These are phyloP conservation scores for Salinomyces thailandicus DNA, from an alignment of 2,329 filamentous ascomycete genomes.

Conservation along the genomic window DNA sequence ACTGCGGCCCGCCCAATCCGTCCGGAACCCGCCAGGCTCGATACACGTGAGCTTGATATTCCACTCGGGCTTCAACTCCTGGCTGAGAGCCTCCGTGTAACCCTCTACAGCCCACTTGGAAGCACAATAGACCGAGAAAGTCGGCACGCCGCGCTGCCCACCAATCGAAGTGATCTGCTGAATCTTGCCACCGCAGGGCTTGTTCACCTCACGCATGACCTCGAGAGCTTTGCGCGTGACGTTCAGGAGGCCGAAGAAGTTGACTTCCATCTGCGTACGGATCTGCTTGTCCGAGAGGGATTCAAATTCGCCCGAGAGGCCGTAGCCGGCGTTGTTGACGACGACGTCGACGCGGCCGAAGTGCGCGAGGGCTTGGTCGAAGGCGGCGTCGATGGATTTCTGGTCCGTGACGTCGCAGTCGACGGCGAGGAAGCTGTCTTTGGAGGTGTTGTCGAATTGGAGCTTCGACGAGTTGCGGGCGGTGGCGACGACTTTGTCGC, in stretches of 20 bases:
- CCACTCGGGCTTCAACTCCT: conserved; percentile 39
- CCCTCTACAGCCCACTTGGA: conserved; percentile 41
- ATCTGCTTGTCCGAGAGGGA: conserved; percentile 40
- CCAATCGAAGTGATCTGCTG: conserved; percentile 48
- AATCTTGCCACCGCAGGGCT: conserved; percentile 39
- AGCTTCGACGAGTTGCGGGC: conserved; percentile 37
- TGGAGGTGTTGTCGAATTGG: conserved; percentile 28
- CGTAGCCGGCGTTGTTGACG: conserved; percentile 42
- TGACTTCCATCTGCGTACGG: conserved; percentile 46
- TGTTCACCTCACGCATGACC: conserved; percentile 35
- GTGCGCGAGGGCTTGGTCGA: conserved; percentile 35
- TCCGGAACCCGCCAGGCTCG: conserved; percentile 38
- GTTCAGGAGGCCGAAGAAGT: conserved; percentile 48
- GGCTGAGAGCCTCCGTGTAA: conserved; percentile 34
- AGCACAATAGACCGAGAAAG: conserved; percentile 32
- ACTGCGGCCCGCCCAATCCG: conserved; percentile 36
- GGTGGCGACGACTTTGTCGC: conserved; percentile 37
- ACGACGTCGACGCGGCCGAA: conserved; percentile 50
- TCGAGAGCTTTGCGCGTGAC: conserved; percentile 40
- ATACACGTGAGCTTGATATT: conserved; percentile 37
- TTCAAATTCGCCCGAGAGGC: conserved; percentile 45
- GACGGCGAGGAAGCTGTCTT: conserved; percentile 39
- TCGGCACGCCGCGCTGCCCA: conserved; percentile 33
- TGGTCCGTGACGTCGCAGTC: conserved; percentile 42
- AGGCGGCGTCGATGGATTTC: conserved; percentile 36